phyloP scores from a whole-genome alignment of 768 basidiomycete genomes.

The Vishniacozyma victoriae region DNA sequence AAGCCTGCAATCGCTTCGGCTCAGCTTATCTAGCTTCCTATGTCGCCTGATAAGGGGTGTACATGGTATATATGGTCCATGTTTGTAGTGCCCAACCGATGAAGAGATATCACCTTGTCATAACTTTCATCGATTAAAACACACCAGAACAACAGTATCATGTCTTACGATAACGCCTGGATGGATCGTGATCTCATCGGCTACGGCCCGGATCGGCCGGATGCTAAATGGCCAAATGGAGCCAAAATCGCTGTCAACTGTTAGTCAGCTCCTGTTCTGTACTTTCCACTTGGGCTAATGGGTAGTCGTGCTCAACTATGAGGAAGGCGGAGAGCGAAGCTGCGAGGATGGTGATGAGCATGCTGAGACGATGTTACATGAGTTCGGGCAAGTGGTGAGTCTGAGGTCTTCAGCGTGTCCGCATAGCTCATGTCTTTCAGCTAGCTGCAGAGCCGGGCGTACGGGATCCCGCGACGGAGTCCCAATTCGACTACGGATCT shows the following conservation, averaged over 20 bases:
- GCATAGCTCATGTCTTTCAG: neutral
- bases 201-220: conserved; percentile 28
- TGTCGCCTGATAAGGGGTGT: too few relatives aligned
- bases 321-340: conserved; percentile 24
- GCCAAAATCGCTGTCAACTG: conserved; percentile 34
- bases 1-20: too few relatives aligned
- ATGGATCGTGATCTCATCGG: conserved; percentile 23
- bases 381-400: conserved; percentile 15
- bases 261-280: neutral
- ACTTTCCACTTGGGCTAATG: neutral
- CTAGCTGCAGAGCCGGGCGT: conserved; percentile 10
- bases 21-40: too few relatives aligned
- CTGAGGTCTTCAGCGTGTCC: neutral
- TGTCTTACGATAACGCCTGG: conserved; percentile 9
- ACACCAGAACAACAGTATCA: neutral
- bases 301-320: conserved; percentile 14
- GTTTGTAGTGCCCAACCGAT: too few relatives aligned
- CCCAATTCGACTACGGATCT: conserved; percentile 39
- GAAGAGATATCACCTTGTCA: too few relatives aligned
- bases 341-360: conserved; percentile 20
- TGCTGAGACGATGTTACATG: conserved; percentile 23
- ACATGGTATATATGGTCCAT: too few relatives aligned
- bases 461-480: conserved; percentile 22
- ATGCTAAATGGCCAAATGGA: conserved; percentile 30
- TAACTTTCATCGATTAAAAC: too few relatives aligned